These are phyloP conservation scores for Euphrasia confusa DNA, from an alignment of 257 asterid genomes.

Conservation along the genomic window DNA sequence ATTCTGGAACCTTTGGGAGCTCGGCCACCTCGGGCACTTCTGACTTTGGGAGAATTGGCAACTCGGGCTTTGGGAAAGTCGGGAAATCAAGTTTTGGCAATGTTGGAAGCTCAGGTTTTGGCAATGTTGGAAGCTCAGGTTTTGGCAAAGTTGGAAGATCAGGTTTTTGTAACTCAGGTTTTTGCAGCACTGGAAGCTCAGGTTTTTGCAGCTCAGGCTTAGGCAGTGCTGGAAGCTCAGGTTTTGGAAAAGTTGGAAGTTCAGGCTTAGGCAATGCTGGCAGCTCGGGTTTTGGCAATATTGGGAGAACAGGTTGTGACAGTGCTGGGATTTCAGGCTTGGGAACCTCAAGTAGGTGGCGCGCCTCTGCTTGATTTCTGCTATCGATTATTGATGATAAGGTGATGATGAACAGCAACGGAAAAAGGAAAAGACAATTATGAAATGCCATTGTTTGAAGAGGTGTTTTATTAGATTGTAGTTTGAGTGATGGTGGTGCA, in stretches of 20 bases:
- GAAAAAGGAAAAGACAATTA: neutral
- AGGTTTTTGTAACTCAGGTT: conserved; percentile 13
- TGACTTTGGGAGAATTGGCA: too few relatives aligned
- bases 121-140: too few relatives aligned
- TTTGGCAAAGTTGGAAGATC: too few relatives aligned
- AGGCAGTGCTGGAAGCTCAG: neutral
- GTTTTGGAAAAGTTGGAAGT: conserved; percentile 15
- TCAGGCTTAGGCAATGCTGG: conserved; percentile 22
- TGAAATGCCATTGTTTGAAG: conserved; percentile 15
- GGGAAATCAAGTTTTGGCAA: too few relatives aligned
- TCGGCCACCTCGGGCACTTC: conserved; percentile 19
- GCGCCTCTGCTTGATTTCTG: conserved; percentile 17
- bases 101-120: too few relatives aligned
- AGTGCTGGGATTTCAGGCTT: conserved; percentile 24
- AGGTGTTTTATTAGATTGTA: neutral
- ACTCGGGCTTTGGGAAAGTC: too few relatives aligned
- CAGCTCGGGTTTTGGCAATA: conserved; percentile 27
- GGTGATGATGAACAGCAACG: conserved; percentile 6
- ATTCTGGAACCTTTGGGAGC: conserved; percentile 14
- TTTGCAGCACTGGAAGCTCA: neutral
- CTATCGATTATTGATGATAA: conserved; percentile 5
- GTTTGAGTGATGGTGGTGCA: conserved; percentile 1
- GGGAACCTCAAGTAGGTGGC: conserved; percentile 23
- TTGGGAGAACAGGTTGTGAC: conserved; percentile 28
- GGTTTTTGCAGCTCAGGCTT: conserved; percentile 20